Percentiles rank a stretch among this genome's conserved stretches.
Evolutionary conservation across 208 protist genomes (phyloP).

Genomic region (Leishmania amazonensis): DNA sequence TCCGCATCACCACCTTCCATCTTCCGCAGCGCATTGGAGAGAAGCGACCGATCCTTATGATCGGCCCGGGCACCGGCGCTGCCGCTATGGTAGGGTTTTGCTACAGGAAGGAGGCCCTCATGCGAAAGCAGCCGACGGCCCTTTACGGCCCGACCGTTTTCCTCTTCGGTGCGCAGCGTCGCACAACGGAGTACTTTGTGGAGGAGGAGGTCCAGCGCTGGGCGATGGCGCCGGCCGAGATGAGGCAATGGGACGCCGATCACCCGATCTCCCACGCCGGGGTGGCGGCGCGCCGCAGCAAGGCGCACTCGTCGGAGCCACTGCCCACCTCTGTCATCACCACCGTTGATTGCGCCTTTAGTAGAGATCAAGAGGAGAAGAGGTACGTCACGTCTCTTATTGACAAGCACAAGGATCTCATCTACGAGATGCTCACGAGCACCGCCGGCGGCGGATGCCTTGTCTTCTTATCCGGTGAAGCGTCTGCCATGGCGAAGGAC

Average conservation of each 20-base stretch:
- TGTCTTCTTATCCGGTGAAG: constrained; percentile 93
- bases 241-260: constrained; percentile 30
- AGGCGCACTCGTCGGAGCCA: constrained; percentile 2
- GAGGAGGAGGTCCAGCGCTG: constrained; percentile 51
- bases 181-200: constrained; percentile 67
- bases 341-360: constrained; percentile 83
- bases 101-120: constrained; percentile 68
- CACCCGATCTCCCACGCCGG: constrained; percentile 34
- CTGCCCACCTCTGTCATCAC: constrained; percentile 53
- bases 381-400: constrained; percentile 91
- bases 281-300: constrained; percentile 22
- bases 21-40: constrained; percentile 53
- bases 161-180: constrained; percentile 68
- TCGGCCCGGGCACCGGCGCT: constrained; percentile 93
- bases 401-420: constrained; percentile 62
- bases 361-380: constrained; percentile 72
- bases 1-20: constrained; percentile 89
- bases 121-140: constrained; percentile 40
- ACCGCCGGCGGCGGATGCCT: constrained; percentile 40
- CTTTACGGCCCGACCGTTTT: constrained; percentile 55
- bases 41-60: constrained; percentile 83
- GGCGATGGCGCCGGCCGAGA: constrained; percentile 33
- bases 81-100: constrained; percentile 80
- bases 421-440: constrained; percentile 53
- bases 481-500: constrained; percentile 89